phyloP scores from a whole-genome alignment of 2,329 filamentous ascomycete genomes.

The Trichoderma breve region DNA sequence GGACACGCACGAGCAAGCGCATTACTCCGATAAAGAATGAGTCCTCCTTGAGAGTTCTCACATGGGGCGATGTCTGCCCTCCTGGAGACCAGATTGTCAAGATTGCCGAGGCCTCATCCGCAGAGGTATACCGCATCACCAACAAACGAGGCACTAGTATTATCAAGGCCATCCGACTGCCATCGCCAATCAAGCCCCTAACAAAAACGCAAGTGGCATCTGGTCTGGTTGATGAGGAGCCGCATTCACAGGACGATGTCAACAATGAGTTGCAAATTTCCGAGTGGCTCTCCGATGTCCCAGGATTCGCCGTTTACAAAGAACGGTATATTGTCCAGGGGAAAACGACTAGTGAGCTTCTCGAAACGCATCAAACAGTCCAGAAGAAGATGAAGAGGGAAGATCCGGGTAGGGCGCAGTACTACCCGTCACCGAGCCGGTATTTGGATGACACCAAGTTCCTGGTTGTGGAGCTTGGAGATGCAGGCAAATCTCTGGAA shows the following conservation, averaged over 20 bases:
- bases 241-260: slow-evolving; percentile 54
- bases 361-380: slow-evolving; percentile 60
- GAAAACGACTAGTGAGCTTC: slow-evolving; percentile 50
- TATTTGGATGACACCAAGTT: slow-evolving; percentile 59
- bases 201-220: slow-evolving; percentile 55
- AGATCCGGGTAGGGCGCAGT: slow-evolving; percentile 57
- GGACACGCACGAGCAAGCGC: not conserved
- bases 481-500: slow-evolving; percentile 60
- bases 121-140: slow-evolving; percentile 62
- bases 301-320: slow-evolving; percentile 65
- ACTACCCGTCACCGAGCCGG: slow-evolving; percentile 60
- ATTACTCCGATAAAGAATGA: slow-evolving; percentile 20
- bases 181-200: slow-evolving; percentile 56
- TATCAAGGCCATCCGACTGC: slow-evolving; percentile 61
- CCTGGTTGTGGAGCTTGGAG: slow-evolving; percentile 61
- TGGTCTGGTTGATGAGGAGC: slow-evolving; percentile 58
- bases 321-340: slow-evolving; percentile 60
- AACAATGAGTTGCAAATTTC: slow-evolving; percentile 61
- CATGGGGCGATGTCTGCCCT: slow-evolving; percentile 59
- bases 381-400: slow-evolving; percentile 53
- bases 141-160: slow-evolving; percentile 61
- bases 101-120: slow-evolving; percentile 65
- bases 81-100: slow-evolving; percentile 55
- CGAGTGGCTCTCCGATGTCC: slow-evolving; percentile 61
- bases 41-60: slow-evolving; percentile 42